Base-by-base conservation (phyloP, 1,139 yeast genomes). In the Blastobotrys malaysiensis region DNA sequence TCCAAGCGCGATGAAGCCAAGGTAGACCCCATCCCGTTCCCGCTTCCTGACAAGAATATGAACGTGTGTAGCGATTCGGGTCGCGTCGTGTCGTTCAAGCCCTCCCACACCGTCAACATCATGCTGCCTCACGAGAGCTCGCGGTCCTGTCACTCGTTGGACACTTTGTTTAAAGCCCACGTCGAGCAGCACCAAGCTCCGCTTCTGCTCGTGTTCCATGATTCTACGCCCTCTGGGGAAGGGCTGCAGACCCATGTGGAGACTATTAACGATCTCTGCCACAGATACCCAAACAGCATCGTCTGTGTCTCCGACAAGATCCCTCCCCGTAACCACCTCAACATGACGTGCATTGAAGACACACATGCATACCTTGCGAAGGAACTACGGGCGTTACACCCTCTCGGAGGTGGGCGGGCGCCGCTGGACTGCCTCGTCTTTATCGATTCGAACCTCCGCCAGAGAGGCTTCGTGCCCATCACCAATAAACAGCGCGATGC, bases 401-500 rank as follows among this genome's bases (percentile, higher is more conserved):
- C 65, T 1, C 48, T 61, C 9, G 65, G 64, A n/a, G 65, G 65
- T 5, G 65, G 65, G 4, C 26, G 57, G 5, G 52, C 49, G 20
- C 60, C 65, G 1, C 14, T 61, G 39, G 59, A 57, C 45, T 55
- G 62, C 43, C 46, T 59, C 20, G 58, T 58, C 11, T 51, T 59
- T 45, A 36, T 59, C 19, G 62, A 59, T 46, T 43, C 48, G n/a
- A 13, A 48, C 14, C 26, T 49, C 22, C 44, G 46, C 11, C 56
- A 48, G 31, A 52, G 59, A 21, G 59, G 57, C 14, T 45, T 55
- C 36, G 55, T 52, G 3, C 58, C 58, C 21, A 11, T 55, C 21
- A 27, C 44, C 9, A 46, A 49, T 21, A 27, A 54, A 6, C 22
- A 22, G 13, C 14, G 36, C 9, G 18, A 24, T 7, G 48, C 39